phyloP scores from a whole-genome alignment of 2,329 filamentous ascomycete species.

The Aureobasidium sp. region DNA sequence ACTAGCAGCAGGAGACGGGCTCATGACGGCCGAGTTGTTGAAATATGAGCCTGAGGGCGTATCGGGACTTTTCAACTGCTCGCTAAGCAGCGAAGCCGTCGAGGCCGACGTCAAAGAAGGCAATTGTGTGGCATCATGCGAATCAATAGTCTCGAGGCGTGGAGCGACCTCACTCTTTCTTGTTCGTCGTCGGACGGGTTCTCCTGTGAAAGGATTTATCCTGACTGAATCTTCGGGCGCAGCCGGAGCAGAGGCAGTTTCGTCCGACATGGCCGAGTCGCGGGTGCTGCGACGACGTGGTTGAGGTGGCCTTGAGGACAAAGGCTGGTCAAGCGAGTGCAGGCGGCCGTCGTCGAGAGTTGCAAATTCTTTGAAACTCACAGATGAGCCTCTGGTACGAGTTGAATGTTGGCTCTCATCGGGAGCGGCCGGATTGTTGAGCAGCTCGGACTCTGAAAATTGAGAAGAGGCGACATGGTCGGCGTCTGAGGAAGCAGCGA shows the following conservation, averaged over 20 bases:
- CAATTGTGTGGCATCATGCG: conserved; percentile 18
- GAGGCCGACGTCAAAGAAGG: conserved; percentile 37
- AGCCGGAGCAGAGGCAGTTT: conserved; percentile 10
- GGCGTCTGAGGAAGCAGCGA: conserved; percentile 1
- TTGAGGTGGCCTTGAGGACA: conserved; percentile 27
- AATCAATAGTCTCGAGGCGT: conserved; percentile 14
- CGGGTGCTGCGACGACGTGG: conserved; percentile 6
- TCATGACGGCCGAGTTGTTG: conserved; percentile 25
- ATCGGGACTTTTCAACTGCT: conserved; percentile 26
- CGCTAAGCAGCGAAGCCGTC: conserved; percentile 32
- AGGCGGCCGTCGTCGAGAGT: conserved; percentile 34
- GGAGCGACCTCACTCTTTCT: conserved; percentile 16
- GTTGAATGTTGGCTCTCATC: background rate
- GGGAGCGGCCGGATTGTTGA: background rate
- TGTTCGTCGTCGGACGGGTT: conserved; percentile 16
- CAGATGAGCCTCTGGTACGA: conserved; percentile 29
- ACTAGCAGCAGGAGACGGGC: conserved; percentile 32
- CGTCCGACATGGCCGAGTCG: background rate
- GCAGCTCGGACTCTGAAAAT: conserved; percentile 1
- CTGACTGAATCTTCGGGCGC: conserved; percentile 8
- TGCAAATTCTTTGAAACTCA: conserved; percentile 36
- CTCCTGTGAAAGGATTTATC: conserved; percentile 18
- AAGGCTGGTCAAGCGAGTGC: conserved; percentile 31
- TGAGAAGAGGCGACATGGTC: conserved; percentile 11
- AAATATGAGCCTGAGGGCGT: background rate